A percentile compares a stretch with the other conserved stretches of the same genome.
Conservation (phyloP, 2,329 filamentous ascomycete genomes). For the Monosporascus sp. region DNA sequence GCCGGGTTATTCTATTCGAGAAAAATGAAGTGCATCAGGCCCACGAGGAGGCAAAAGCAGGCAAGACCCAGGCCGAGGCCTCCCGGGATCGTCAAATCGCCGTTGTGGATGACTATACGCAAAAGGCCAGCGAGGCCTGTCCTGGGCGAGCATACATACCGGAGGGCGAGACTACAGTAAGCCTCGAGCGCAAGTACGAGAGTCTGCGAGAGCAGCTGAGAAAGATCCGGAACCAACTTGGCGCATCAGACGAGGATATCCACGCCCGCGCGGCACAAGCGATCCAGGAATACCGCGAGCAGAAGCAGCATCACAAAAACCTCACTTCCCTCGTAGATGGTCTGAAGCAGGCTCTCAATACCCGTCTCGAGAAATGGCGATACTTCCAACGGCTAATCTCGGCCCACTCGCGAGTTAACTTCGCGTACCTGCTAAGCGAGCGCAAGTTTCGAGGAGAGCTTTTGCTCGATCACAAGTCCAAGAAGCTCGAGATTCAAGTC, state of each 20-base stretch:
- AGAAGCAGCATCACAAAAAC: slow-evolving; percentile 37
- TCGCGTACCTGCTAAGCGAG: slow-evolving; percentile 83
- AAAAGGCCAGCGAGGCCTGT: slow-evolving; percentile 48
- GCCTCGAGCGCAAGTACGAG: slow-evolving; percentile 48
- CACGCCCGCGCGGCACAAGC: slow-evolving; percentile 40
- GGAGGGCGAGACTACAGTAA: slow-evolving; percentile 56
- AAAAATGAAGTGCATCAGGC: slow-evolving; percentile 57
- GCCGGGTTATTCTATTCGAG: slow-evolving; percentile 47
- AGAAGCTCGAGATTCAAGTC: slow-evolving; percentile 71
- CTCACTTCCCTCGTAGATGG: slow-evolving; percentile 34
- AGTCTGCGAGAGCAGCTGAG: slow-evolving; percentile 54
- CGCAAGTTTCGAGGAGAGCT: slow-evolving; percentile 82
- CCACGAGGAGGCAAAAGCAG: slow-evolving; percentile 42
- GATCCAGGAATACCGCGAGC: slow-evolving; percentile 33
- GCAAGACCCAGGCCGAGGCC: slow-evolving; percentile 38
- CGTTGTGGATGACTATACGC: slow-evolving; percentile 47
- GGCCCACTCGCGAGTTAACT: slow-evolving; percentile 76
- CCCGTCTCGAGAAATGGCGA: slow-evolving; percentile 71
- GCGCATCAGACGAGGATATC: slow-evolving; percentile 61
- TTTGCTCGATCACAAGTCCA: slow-evolving; percentile 68
- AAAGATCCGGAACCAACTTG: slow-evolving; percentile 50
- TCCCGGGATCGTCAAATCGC: slow-evolving; percentile 42
- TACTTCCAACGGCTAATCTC: slow-evolving; percentile 81
- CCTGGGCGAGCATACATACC: slow-evolving; percentile 55
- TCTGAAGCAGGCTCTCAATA: slow-evolving; percentile 55